These are phyloP conservation scores for Bidens hawaiensis DNA, from an alignment of 140 eudicot species.

Conservation along the genomic window DNA sequence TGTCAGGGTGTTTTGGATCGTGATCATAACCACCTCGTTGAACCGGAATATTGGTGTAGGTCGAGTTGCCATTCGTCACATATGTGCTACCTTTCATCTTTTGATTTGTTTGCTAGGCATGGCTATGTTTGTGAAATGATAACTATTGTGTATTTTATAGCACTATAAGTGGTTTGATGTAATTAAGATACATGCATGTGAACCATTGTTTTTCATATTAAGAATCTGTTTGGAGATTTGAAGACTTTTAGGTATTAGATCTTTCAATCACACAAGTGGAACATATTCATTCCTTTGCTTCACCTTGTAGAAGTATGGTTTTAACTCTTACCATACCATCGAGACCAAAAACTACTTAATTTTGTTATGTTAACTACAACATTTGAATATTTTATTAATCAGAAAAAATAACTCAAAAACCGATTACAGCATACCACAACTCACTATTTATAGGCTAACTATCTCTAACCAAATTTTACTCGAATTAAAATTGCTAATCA, in stretches of 20 bases:
- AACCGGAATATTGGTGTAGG: constrained; percentile 1
- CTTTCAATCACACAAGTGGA: constrained; percentile 6
- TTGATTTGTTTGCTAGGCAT: too few relatives aligned
- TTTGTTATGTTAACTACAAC: too few relatives aligned
- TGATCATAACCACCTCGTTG: constrained; percentile 18
- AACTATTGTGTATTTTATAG: too few relatives aligned
- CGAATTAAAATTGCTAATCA: too few relatives aligned
- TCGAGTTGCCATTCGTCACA: constrained; percentile 8
- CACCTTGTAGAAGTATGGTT: neutral
- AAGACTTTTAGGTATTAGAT: constrained; percentile 11
- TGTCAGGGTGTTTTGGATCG: constrained; percentile 2
- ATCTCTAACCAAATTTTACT: too few relatives aligned
- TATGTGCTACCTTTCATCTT: too few relatives aligned
- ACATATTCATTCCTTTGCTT: constrained; percentile 34
- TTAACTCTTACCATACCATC: neutral
- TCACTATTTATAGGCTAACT: too few relatives aligned
- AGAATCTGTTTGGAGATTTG: constrained; percentile 8
- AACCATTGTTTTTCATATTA: constrained; percentile 4
- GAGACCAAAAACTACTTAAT: neutral
- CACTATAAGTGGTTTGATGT: neutral
- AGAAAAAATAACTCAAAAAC: too few relatives aligned
- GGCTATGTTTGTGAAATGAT: too few relatives aligned
- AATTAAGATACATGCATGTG: constrained; percentile 11
- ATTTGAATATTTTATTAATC: too few relatives aligned
- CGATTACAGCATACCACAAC: too few relatives aligned